phyloP scores from a whole-genome alignment of 495 filamentous ascomycete species.

The Daldinia concentrica region DNA sequence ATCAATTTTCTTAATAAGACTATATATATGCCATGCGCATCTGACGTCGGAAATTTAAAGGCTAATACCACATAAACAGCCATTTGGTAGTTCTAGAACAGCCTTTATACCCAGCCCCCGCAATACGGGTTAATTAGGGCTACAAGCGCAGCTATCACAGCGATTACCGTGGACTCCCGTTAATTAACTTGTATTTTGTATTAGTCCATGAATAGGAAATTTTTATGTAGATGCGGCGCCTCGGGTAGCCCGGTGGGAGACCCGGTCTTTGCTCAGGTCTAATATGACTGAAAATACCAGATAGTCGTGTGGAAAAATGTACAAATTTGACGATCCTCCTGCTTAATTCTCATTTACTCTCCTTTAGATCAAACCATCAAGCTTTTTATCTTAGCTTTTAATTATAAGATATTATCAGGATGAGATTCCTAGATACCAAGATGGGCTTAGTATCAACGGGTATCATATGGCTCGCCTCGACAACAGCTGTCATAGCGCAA shows the following conservation, averaged over 20 bases:
- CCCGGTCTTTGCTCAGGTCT: background rate
- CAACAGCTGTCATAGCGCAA: slow-evolving; percentile 32
- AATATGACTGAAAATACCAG: background rate
- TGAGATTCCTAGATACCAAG: slow-evolving; percentile 16
- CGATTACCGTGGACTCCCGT: background rate
- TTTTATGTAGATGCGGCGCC: background rate
- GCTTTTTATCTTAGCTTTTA: background rate
- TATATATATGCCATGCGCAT: background rate
- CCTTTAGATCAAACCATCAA: background rate
- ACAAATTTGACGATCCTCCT: background rate
- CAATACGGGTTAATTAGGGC: background rate
- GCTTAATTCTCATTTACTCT: background rate
- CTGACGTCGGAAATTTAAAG: background rate
- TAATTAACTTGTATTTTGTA: background rate
- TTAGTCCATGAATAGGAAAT: background rate
- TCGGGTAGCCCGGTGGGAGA: background rate
- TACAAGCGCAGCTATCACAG: slow-evolving; percentile 2
- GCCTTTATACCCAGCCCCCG: background rate
- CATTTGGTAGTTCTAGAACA: background rate
- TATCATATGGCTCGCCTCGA: slow-evolving; percentile 37
- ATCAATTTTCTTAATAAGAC: background rate
- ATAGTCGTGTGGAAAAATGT: background rate
- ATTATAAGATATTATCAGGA: slow-evolving; percentile 14
- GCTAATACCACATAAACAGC: background rate
- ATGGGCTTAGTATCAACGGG: slow-evolving; percentile 3